Evolutionary conservation across 2,329 filamentous ascomycete species (phyloP).

Genomic region (Cercospora berteroae): DNA sequence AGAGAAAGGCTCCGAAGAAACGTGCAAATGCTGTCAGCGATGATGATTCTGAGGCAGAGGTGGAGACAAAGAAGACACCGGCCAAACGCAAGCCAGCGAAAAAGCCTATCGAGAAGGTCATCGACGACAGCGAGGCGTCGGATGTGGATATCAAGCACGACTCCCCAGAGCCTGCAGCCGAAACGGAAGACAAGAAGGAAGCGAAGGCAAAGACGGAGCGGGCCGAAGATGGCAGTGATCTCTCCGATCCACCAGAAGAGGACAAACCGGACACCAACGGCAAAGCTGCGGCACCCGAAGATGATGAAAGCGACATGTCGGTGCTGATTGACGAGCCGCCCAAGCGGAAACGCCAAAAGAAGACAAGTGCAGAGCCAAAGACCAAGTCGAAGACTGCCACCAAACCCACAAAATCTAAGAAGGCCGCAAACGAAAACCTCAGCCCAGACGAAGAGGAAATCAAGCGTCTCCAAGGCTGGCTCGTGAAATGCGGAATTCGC

Average conservation of each 20-base stretch:
- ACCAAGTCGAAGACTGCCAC: conserved; percentile 44
- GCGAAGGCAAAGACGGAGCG: conserved; percentile 13
- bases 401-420: conserved; percentile 33
- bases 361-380: conserved; percentile 35
- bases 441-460: conserved; percentile 73
- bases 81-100: conserved; percentile 17
- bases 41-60: conserved; percentile 5
- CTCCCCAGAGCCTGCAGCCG: conserved; percentile 8
- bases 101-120: conserved; percentile 7
- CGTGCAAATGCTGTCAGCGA: conserved; percentile 8
- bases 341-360: conserved; percentile 54
- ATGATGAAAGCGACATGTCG: conserved; percentile 63
- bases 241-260: conserved; percentile 25
- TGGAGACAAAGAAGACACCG: conserved; percentile 13
- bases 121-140: conserved; percentile 17
- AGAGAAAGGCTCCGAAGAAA: conserved; percentile 18
- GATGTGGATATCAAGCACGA: conserved; percentile 3
- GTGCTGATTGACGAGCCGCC: conserved; percentile 74
- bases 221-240: conserved; percentile 21
- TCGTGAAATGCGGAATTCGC: conserved; percentile 85
- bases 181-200: conserved; percentile 15
- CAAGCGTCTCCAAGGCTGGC: conserved; percentile 81
- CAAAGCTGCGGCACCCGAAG: conserved; percentile 19
- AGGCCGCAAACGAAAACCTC: conserved; percentile 37
- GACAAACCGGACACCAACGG: conserved; percentile 20